Conservation (phyloP, 106 monocot genomes). For the Dioscorea dumetorum region DNA sequence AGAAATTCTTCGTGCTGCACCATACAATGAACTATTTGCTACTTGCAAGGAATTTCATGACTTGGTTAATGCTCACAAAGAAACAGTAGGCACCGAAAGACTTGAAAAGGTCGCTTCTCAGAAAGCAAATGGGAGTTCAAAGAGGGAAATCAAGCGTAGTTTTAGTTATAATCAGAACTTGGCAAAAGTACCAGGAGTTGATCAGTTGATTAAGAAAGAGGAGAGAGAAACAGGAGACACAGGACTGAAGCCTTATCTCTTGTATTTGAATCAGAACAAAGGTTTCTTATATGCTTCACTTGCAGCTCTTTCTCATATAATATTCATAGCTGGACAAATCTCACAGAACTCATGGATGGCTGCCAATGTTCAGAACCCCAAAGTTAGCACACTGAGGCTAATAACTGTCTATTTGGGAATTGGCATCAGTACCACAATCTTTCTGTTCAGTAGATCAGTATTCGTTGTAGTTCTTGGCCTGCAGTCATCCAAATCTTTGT, state of each 20-base stretch:
- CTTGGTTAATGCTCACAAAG: constrained; percentile 83
- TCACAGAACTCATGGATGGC: constrained; percentile 98
- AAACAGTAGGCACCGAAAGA: constrained; percentile 41
- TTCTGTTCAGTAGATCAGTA: constrained; percentile 62
- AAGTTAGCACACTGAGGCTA: constrained; percentile 58
- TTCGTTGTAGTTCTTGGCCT: constrained; percentile 64
- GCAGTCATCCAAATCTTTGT: constrained; percentile 78
- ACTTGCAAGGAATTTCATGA: constrained; percentile 65
- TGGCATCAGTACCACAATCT: constrained; percentile 44
- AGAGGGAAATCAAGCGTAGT: constrained; percentile 16
- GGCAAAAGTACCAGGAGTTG: constrained; percentile 8
- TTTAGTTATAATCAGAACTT: constrained; percentile 7
- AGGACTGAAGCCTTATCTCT: constrained; percentile 73
- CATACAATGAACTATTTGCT: constrained; percentile 50
- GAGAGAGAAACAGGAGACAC: constrained; percentile 73
- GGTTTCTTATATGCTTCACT: constrained; percentile 55
- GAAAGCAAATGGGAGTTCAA: constrained; percentile 13
- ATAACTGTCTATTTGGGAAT: constrained; percentile 74
- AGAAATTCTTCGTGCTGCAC: constrained; percentile 39
- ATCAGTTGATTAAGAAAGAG: constrained; percentile 93
- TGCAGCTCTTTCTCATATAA: constrained; percentile 39
- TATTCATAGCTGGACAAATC: constrained; percentile 76
- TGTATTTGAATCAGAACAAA: constrained; percentile 77
- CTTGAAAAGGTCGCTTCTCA: not conserved
- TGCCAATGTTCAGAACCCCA: constrained; percentile 67